These are phyloP conservation scores for Claviceps humidiphila DNA, from an alignment of 2,329 filamentous ascomycete genomes.

Conservation along the genomic window DNA sequence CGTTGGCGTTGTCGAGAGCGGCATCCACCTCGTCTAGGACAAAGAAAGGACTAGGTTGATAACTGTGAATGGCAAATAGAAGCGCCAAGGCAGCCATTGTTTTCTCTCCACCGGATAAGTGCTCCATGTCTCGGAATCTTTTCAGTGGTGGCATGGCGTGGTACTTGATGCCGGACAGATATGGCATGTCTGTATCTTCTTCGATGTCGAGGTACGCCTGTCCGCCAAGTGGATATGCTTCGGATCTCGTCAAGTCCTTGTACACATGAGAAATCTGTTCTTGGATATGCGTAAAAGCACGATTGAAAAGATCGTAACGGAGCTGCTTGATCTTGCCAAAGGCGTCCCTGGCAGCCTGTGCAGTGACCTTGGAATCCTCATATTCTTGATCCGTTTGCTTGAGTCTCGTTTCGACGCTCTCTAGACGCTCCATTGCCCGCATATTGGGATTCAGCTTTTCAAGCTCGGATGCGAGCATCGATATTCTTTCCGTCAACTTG, in stretches of 20 bases:
- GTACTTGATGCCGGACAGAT: constrained; percentile 92
- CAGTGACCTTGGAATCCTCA: constrained; percentile 64
- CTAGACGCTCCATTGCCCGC: constrained; percentile 83
- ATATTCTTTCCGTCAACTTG: constrained; percentile 64
- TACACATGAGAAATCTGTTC: constrained; percentile 92
- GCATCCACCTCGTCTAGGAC: constrained; percentile 97
- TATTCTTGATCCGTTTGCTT: constrained; percentile 80
- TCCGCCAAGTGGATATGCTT: constrained; percentile 87
- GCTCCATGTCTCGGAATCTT: constrained; percentile 98
- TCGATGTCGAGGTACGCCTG: constrained; percentile 78
- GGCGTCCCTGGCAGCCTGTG: constrained; percentile 63
- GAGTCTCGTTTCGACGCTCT: constrained; percentile 71
- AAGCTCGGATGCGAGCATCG: constrained; percentile 60
- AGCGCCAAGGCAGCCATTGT: constrained; percentile 96
- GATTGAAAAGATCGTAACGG: constrained; percentile 85
- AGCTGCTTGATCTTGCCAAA: constrained; percentile 73
- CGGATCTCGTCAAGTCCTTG: constrained; percentile 81
- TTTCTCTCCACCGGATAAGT: constrained; percentile 92
- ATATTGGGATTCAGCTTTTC: constrained; percentile 96
- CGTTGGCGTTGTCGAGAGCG: constrained; percentile 94
- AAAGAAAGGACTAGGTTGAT: constrained; percentile 92
- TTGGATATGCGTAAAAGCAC: constrained; percentile 86
- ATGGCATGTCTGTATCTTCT: constrained; percentile 92
- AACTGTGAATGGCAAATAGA: constrained; percentile 91
- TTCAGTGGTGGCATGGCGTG: constrained; percentile 98